Percentiles rank a stretch among this genome's conserved stretches.
These are phyloP conservation scores for Toxicodendron radicans DNA, from an alignment of 345 rosid genomes.

Conservation along the genomic window DNA sequence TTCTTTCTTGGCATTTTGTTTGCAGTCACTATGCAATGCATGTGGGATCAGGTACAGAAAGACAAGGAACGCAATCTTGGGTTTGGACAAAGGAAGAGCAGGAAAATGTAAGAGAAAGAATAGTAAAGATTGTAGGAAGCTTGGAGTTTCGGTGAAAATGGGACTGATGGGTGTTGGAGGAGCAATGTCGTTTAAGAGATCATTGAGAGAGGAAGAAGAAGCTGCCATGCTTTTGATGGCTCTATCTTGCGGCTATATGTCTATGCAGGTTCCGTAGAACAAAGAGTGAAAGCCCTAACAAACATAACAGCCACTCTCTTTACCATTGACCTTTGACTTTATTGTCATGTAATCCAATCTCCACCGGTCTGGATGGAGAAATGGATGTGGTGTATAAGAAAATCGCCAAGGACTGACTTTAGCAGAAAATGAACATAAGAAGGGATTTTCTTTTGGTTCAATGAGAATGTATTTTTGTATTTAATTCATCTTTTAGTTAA, in stretches of 20 bases:
- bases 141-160: conserved; percentile 23
- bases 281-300: background rate
- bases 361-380: too few species aligned
- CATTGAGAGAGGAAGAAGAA: conserved; percentile 60
- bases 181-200: conserved; percentile 24
- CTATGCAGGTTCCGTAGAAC: conserved; percentile 19
- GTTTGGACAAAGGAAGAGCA: conserved; percentile 26
- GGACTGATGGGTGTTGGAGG: conserved; percentile 19
- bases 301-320: background rate
- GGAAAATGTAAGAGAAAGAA: conserved; percentile 25
- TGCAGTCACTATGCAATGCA: conserved; percentile 87
- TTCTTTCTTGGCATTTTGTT: background rate
- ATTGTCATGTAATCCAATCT: background rate
- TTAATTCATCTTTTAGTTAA: too few species aligned
- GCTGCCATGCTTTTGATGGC: conserved; percentile 70
- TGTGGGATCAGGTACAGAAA: conserved; percentile 90
- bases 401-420: background rate
- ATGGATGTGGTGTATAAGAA: background rate
- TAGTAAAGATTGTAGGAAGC: background rate
- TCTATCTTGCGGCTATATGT: conserved; percentile 45
- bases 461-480: too few species aligned
- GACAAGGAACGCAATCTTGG: conserved; percentile 46
- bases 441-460: background rate
- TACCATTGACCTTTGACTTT: background rate
- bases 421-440: background rate